Base-by-base conservation (phyloP, 2,329 filamentous ascomycete genomes). In the Blastomyces percursus region DNA sequence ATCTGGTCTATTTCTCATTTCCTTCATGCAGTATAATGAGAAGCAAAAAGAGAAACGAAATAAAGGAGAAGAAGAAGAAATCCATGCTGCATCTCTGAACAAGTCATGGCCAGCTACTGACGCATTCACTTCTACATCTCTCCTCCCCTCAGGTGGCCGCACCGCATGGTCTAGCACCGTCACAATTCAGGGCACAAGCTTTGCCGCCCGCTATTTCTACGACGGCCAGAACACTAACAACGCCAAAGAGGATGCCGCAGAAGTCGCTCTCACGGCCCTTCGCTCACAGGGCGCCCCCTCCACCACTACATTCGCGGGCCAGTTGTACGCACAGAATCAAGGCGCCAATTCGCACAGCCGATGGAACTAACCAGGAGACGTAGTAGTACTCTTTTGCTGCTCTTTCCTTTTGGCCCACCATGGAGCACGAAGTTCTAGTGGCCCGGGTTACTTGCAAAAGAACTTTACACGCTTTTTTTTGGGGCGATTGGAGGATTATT, bases 81-180 rank as follows among this genome's bases (percentile, higher is more conserved):
- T 44, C 30, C 12, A 58, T 46, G 6, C 71, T 63, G 66, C 65
- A 59, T 64, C 65, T 65, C 61, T 60, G 59, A 21, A 16, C 27
- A 38, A 55, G 38, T 59, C 21, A 11, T n/a, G 6, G n/a, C 12
- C 56, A 59, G 7, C 21, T 59, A 46, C 56, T 55, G 30, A 60
- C 62, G 21, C 4, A 57, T 59, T 38, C 60, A 55, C 67, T 64
- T 69, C 69, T 64, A 69, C 70, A 63, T 67, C 66, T 61, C 63
- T 64, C 65, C 61, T 64, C 58, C 68, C 64, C 67, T 62, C 69
- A 94, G 91, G 91, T 68, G 91, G 91, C 67, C 89, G 91, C 69
- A 96, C 91, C 63, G 91, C 91, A 63, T 96, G 91, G 91, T 93
- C 90, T 63, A 89, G 87, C 78, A 83, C 82, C 64, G 90, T 96